Conservation (phyloP, 768 basidiomycete genomes). For the Roridomyces roridus region DNA sequence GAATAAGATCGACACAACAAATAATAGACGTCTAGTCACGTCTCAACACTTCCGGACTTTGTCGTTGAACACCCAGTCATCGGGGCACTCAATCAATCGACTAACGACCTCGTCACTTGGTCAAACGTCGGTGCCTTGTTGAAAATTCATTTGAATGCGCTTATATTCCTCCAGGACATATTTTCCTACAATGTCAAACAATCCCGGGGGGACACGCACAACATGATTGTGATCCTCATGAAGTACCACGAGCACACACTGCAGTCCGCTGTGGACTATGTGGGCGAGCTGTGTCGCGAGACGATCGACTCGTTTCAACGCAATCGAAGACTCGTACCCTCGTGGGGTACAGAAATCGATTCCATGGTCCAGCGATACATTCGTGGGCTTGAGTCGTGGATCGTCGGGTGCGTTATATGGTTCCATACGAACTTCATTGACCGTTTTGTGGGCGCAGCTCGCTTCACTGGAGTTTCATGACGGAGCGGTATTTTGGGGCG, state of each 20-base stretch:
- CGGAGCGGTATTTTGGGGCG: slow-evolving; percentile 70
- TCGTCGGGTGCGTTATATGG: slow-evolving; percentile 56
- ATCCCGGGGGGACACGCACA: slow-evolving; percentile 70
- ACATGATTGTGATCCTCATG: slow-evolving; percentile 78
- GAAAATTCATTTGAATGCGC: not conserved
- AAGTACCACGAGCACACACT: slow-evolving; percentile 59
- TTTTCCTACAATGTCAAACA: slow-evolving; percentile 82
- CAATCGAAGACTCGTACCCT: slow-evolving; percentile 56
- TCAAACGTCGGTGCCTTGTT: slow-evolving; percentile 66
- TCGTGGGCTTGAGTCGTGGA: slow-evolving; percentile 72
- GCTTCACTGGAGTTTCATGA: slow-evolving; percentile 76
- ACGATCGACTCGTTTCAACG: slow-evolving; percentile 59
- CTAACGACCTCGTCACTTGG: slow-evolving; percentile 86
- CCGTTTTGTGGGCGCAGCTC: slow-evolving; percentile 39
- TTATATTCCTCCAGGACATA: slow-evolving; percentile 55
- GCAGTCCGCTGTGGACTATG: slow-evolving; percentile 67
- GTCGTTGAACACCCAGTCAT: slow-evolving; percentile 73
- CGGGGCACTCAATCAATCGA: slow-evolving; percentile 62
- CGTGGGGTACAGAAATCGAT: slow-evolving; percentile 68
- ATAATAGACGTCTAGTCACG: no score
- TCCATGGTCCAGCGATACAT: slow-evolving; percentile 63
- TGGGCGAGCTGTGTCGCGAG: slow-evolving; percentile 64
- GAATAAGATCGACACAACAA: no score
- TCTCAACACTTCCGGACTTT: no score
- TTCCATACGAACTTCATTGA: not conserved